phyloP scores from a whole-genome alignment of 495 filamentous ascomycete genomes.

The Daldinia loculata region DNA sequence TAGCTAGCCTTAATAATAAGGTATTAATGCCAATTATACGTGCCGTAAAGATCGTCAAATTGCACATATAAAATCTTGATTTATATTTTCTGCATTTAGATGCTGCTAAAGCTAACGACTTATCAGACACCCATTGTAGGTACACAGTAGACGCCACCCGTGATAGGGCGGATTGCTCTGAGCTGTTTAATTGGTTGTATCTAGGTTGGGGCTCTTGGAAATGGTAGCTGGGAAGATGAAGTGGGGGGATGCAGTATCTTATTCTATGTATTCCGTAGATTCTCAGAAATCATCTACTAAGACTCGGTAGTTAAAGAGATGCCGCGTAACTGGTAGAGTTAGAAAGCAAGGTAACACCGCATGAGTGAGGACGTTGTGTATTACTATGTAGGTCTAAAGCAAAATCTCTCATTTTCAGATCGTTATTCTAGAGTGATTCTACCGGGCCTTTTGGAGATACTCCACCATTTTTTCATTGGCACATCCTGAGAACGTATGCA shows the following conservation, averaged over 20 bases:
- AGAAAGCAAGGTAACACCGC: neutral
- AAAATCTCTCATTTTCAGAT: neutral
- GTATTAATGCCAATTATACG: too few relatives aligned
- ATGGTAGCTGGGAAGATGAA: neutral
- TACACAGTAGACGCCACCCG: too few relatives aligned
- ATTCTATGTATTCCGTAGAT: too few relatives aligned
- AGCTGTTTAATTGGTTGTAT: neutral
- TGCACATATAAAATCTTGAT: too few relatives aligned
- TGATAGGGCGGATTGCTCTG: neutral
- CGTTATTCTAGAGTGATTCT: neutral
- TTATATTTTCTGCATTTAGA: too few relatives aligned
- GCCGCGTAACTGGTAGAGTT: neutral
- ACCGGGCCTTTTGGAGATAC: neutral
- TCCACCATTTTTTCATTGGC: slow-evolving; percentile 7
- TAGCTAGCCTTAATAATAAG: too few relatives aligned
- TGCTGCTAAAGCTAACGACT: too few relatives aligned
- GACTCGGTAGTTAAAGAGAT: neutral
- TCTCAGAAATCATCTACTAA: neutral
- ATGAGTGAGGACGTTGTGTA: neutral
- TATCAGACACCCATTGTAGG: too few relatives aligned
- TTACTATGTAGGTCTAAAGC: too few relatives aligned
- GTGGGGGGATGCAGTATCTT: neutral
- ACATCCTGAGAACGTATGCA: slow-evolving; percentile 10
- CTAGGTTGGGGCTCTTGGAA: neutral
- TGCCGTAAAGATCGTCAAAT: too few relatives aligned